A percentile compares a stretch with the other conserved stretches of the same genome.
Evolutionary conservation across 192 early-diverging fungal genomes (phyloP).

Genomic region (Lunasporangiospora selenospora): DNA sequence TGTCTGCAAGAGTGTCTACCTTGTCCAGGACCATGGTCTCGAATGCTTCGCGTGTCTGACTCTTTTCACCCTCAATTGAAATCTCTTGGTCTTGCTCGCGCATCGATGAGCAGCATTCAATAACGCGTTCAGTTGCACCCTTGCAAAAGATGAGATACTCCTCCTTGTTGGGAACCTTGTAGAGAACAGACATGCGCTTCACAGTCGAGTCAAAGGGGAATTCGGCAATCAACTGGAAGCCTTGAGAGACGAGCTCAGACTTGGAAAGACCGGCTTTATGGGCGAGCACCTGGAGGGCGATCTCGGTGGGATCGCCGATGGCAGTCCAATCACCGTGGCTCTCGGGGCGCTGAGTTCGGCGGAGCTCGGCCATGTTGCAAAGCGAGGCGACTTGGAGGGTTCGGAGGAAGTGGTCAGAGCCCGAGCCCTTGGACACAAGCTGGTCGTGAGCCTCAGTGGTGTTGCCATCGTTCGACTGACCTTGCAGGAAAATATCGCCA

Average conservation of each 20-base stretch:
- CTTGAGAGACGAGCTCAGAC: constrained; percentile 60
- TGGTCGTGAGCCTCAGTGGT: constrained; percentile 49
- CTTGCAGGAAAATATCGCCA: constrained; percentile 48
- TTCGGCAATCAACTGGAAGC: constrained; percentile 71
- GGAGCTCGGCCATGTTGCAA: constrained; percentile 80
- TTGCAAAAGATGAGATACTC: constrained; percentile 74
- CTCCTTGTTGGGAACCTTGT: constrained; percentile 51
- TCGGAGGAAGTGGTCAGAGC: constrained; percentile 58
- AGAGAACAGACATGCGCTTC: constrained; percentile 92
- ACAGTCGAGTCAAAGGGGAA: constrained; percentile 92
- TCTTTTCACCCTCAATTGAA: constrained; percentile 23
- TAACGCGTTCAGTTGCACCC: constrained; percentile 91
- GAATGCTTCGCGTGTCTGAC: constrained; percentile 58
- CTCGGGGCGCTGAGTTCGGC: constrained; percentile 50
- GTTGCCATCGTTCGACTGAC: constrained; percentile 1
- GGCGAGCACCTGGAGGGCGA: constrained; percentile 85
- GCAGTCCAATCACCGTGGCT: constrained; percentile 62
- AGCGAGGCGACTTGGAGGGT: constrained; percentile 75
- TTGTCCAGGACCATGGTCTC: constrained; percentile 57
- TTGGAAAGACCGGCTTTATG: constrained; percentile 80
- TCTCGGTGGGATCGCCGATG: constrained; percentile 94
- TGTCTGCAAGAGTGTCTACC: constrained; percentile 72
- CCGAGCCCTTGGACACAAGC: constrained; percentile 48
- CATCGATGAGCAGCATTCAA: constrained; percentile 65
- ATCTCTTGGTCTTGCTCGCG: constrained; percentile 45